Base-by-base conservation (phyloP, 2,329 filamentous ascomycete genomes). In the Stemphylium vesicarium region DNA sequence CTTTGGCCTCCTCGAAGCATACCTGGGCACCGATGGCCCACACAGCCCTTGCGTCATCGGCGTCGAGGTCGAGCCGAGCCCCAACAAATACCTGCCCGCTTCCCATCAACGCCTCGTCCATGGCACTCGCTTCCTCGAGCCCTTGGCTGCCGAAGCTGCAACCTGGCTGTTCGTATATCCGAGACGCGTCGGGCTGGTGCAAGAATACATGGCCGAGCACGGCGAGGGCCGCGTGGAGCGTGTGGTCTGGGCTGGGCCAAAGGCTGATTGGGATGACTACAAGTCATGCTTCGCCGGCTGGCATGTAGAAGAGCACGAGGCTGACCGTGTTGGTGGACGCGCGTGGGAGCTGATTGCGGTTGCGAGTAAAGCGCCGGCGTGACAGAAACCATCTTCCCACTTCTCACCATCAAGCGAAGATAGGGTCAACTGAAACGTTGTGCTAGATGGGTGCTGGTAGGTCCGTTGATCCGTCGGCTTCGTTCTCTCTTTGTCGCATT, bases 111-210 rank as follows among this genome's bases (percentile, higher is more conserved):
- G 78, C 38, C 61, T 73, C 8, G 82, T 84, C 5, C 52, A 68
- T 7, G 79, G 79, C 2, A 78, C 80, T 0, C 78, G 78, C 64
- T 77, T 75, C 29, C 60, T 82, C 8, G 76, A 77, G 47, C 50
- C 74, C 1, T 69, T 78, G 10, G 80, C 80, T 3, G 56, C 68
- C 4, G 59, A 77, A n/a, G 80, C 80, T 8, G 54, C 61, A 1
- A 73, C 71, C n/a, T 79, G 82, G 78, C 68, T 84, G 55, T 84
- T 85, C 68, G 79, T 84, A 22, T 85, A 84, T 60, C 82, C 82
- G 1, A 77, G 81, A 12, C 72, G 79, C n/a, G 74, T 79, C 3
- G 75, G 67, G 3, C 65, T 85, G 10, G 58, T 84, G 11, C 58
- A 57, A 2, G 73, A 72, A 50, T 84, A 85, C 56, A 38, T 84